Base-by-base conservation (phyloP, 257 asterid species). In the Solanum paucissectum region DNA sequence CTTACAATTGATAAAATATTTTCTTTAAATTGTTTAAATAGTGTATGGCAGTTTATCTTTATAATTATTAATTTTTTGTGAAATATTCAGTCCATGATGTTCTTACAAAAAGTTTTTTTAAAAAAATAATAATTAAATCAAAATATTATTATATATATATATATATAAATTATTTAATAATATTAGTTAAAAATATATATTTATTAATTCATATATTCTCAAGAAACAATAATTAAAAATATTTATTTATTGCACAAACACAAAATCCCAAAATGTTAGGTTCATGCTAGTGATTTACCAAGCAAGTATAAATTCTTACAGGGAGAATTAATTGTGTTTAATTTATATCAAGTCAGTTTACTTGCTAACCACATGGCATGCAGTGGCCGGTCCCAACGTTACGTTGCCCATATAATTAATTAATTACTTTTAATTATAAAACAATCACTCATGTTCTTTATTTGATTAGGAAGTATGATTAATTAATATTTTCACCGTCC, bases 401-500 rank as follows among this genome's bases (percentile, higher is more conserved):
- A 29, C 64, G 44, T 46, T 66, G 77, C 4, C 23, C 20, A 18
- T 46, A 10, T 66, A n/a, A 18, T 85, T 18, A 5, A 85, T 84
- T 37, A 84, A 4, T 37, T 38, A 23, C 36, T 37, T 42, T 14
- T 49, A 40, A 68, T 34, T 55, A 58, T 34, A 84, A 64, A 66
- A 66, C 42, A 49, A 49, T 46, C 0, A 9, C 38, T 83, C 46
- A 36, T 82, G 60, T 87, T 85, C 76, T 52, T 87, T 89, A 88
- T 86, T 87, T 83, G 89, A 88, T 87, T 89, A 83, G 74, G 73
- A 83, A 86, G 77, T 83, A 68, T 84, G 85, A 83, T 88, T 74
- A 36, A 83, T 86, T 18, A 36, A 18, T 34, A 73, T 74, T 87
- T 85, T 89, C 88, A 79, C 90, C 89, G 88, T 25, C 89, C 90